These are phyloP conservation scores for Pyricularia sp. DNA, from an alignment of 2,329 filamentous ascomycete species.

Conservation along the genomic window DNA sequence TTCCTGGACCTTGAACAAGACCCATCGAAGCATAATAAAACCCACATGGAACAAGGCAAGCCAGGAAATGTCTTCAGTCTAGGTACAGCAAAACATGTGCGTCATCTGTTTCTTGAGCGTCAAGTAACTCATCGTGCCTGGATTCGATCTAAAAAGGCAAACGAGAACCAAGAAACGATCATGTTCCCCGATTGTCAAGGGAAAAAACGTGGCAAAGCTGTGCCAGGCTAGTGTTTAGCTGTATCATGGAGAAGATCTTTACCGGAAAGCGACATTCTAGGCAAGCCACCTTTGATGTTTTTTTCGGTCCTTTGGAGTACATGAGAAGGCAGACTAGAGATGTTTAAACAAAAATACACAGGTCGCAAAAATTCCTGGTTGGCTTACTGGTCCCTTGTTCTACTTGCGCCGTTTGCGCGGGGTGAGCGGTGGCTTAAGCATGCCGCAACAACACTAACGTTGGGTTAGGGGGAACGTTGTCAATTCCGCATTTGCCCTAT, in stretches of 20 bases:
- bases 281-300: background rate
- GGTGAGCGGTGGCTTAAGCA: background rate
- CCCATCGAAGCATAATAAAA: no score
- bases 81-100: background rate
- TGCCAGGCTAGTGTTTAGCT: background rate
- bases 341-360: background rate
- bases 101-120: background rate
- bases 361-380: background rate
- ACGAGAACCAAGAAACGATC: background rate
- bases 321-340: background rate
- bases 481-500: background rate
- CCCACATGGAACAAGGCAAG: no score
- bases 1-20: no score
- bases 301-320: background rate
- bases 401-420: background rate
- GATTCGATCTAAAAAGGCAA: background rate
- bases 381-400: background rate
- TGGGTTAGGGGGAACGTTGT: background rate
- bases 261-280: background rate
- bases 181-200: background rate
- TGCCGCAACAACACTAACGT: background rate
- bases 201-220: background rate
- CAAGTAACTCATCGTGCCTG: background rate
- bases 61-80: background rate
- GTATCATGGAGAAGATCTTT: background rate